Base-by-base conservation (phyloP, 495 filamentous ascomycete species). In the Penicillium paradoxum region DNA sequence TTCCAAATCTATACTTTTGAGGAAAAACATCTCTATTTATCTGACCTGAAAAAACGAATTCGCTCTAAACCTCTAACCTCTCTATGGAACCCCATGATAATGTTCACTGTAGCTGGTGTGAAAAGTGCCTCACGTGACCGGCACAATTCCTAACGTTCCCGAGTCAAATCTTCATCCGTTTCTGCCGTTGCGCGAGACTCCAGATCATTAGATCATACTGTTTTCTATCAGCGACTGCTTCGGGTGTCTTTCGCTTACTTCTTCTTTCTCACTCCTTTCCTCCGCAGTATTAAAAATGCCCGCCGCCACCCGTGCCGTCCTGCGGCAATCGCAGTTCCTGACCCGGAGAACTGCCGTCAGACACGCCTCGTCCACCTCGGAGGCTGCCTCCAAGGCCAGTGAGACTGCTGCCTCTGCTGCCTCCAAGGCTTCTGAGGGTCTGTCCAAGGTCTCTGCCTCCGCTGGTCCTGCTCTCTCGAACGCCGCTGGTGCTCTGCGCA, bases 361-460 rank as follows among this genome's bases (percentile, higher is more conserved):
- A 66, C 76, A 83, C 69, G 77, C 85, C 63, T 86, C 84, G 29
- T 83, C 82, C 62, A 76, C 84, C 44, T 75, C 83, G 41, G 86
- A 91, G 73, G 85, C 85, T 56, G 72, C 84, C 51, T 77, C 79
- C 48, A 85, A 90, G 77, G 84, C 87, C 44, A 77, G 82, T 57
- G 77, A 86, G 55, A 70, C 77, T 55, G 81, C 85, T 24, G 79
- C 83, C 41, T 75, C 85, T 45, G 78, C 78, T 67, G 74, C 83
- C 36, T 81, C 83, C 55, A 91, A 92, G 80, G 90, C 92, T 46
- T 78, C 83, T 54, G 79, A 96, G 74, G 90, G 91, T 60, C 83
- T 96, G 22, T 90, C 89, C 60, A 84, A 83, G 62, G 92, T 93
- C 59, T 76, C 86, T 54, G 83, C 88, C 44, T 81, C 86, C 33